Conservation (phyloP, 2,329 filamentous ascomycete species). For the Clarireedia sp. region DNA sequence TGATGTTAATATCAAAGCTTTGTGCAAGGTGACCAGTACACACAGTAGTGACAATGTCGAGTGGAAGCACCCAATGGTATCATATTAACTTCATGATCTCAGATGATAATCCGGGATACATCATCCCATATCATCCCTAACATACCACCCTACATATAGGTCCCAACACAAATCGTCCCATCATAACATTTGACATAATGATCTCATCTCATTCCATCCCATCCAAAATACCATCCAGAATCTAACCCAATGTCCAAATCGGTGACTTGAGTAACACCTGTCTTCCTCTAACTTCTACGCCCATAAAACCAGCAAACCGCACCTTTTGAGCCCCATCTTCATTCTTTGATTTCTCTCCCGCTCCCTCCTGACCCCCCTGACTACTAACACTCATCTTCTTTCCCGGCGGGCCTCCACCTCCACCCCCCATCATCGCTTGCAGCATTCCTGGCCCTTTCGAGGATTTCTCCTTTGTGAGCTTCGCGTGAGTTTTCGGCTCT, state of each 20-base stretch:
- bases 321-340: conserved; percentile 42
- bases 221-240: not conserved
- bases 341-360: conserved; percentile 21
- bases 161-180: not conserved
- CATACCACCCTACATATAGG: not conserved
- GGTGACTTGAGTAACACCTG: conserved; percentile 71
- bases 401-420: conserved; percentile 17
- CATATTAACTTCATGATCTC: not conserved
- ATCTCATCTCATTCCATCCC: not conserved
- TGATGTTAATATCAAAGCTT: too few relatives aligned
- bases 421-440: conserved; percentile 25
- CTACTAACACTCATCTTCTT: conserved; percentile 22
- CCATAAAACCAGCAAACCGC: conserved; percentile 68
- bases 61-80: not conserved
- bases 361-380: conserved; percentile 11
- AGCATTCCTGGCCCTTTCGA: conserved; percentile 31
- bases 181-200: not conserved
- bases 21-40: too few relatives aligned
- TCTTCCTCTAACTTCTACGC: conserved; percentile 64
- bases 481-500: conserved; percentile 23
- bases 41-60: not conserved
- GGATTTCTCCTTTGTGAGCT: conserved; percentile 25
- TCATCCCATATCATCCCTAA: too few relatives aligned
- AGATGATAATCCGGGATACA: not conserved
- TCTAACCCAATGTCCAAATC: conserved; percentile 51